A percentile compares a stretch with the other conserved stretches of the same genome.
These are phyloP conservation scores for Clarireedia paspali DNA, from an alignment of 2,329 filamentous ascomycete genomes.

Conservation along the genomic window DNA sequence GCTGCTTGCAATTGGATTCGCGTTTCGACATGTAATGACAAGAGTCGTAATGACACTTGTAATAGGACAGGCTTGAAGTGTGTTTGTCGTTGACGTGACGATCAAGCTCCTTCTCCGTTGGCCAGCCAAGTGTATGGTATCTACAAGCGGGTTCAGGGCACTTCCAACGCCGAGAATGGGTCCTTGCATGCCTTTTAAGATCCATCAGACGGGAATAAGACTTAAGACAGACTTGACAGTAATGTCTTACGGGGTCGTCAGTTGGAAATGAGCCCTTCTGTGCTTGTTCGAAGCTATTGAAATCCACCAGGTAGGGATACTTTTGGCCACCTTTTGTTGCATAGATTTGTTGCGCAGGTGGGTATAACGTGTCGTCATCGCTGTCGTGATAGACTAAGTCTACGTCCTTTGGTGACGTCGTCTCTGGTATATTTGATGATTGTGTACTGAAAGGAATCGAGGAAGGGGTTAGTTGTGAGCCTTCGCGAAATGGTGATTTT, in stretches of 20 bases:
- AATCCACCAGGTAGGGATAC: too few relatives aligned
- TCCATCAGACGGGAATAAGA: too few relatives aligned
- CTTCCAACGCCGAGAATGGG: constrained; percentile 92
- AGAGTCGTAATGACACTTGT: constrained; percentile 71
- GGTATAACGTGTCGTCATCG: too few relatives aligned
- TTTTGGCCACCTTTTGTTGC: too few relatives aligned
- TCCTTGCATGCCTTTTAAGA: too few relatives aligned
- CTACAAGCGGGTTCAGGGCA: constrained; percentile 77
- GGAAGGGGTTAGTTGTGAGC: constrained; percentile 50
- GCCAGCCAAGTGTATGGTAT: constrained; percentile 84
- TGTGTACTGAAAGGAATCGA: constrained; percentile 29
- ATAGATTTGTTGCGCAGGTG: constrained; percentile 37
- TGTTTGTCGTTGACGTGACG: constrained; percentile 97
- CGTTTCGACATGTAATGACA: constrained; percentile 94
- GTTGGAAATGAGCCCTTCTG: not conserved
- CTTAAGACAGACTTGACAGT: too few relatives aligned
- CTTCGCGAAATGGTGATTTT: constrained; percentile 73
- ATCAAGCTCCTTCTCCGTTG: constrained; percentile 94
- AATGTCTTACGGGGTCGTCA: too few relatives aligned
- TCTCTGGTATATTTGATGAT: constrained; percentile 47
- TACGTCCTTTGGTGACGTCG: constrained; percentile 91
- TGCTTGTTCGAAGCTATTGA: too few relatives aligned
- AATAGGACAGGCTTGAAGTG: constrained; percentile 69
- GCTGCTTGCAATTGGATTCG: constrained; percentile 94
- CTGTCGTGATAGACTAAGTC: constrained; percentile 75